These are phyloP conservation scores for Bocquillonia castaneifolia DNA, from an alignment of 441 rosid genomes.

Conservation along the genomic window DNA sequence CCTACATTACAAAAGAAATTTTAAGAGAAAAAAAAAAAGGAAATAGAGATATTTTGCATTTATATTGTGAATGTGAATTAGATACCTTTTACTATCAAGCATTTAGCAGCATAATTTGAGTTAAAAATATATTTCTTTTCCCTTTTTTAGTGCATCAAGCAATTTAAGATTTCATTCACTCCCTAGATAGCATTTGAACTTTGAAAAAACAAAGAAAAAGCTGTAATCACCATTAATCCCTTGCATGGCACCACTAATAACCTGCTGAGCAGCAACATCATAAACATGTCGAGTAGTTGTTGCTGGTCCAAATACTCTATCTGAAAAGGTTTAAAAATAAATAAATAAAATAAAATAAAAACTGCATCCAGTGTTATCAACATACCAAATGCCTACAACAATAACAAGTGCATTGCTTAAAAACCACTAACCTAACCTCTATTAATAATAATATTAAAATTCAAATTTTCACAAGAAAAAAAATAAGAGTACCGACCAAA, in stretches of 20 bases:
- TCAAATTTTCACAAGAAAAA: neutral
- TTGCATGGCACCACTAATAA: slow-evolving; percentile 79
- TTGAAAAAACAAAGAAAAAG: neutral
- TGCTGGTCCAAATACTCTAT: slow-evolving; percentile 90
- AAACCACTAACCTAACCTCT: too few relatives aligned
- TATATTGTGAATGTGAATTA: neutral
- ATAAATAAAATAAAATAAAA: neutral
- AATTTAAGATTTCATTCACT: neutral
- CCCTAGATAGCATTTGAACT: neutral
- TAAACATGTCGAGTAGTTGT: slow-evolving; percentile 90
- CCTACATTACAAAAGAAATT: slow-evolving; percentile 37
- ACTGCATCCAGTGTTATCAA: neutral
- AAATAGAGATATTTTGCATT: neutral
- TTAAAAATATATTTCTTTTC: neutral
- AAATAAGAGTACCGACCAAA: slow-evolving; percentile 52
- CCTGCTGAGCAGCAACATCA: slow-evolving; percentile 85
- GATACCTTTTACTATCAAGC: neutral
- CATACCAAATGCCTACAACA: too few relatives aligned
- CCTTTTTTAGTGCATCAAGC: neutral
- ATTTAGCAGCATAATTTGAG: slow-evolving; percentile 4
- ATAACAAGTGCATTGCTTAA: too few relatives aligned
- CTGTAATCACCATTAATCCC: slow-evolving; percentile 68
- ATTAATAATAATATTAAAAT: neutral
- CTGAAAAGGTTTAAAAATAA: slow-evolving; percentile 30
- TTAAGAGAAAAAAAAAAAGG: neutral